Evolutionary conservation across 2,329 filamentous ascomycete genomes (phyloP).

Genomic region (Pseudomassariella vexata): DNA sequence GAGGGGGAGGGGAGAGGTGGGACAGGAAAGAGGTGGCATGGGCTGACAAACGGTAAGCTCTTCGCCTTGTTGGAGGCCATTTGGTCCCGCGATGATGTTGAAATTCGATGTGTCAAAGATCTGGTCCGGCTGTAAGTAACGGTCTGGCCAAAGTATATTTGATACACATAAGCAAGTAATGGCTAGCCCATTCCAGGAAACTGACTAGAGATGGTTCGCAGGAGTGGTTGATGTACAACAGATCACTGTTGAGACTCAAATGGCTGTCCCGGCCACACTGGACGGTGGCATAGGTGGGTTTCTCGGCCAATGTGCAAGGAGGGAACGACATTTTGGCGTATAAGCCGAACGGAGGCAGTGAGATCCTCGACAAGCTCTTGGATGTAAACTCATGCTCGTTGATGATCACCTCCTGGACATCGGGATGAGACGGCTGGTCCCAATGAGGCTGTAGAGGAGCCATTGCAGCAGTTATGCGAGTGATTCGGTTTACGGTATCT

Average conservation of each 20-base stretch:
- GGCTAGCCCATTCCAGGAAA: slow-evolving; percentile 14
- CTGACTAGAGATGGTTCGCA: slow-evolving; percentile 60
- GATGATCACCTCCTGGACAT: slow-evolving; percentile 51
- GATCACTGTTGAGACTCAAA: slow-evolving; percentile 58
- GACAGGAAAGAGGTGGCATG: background rate
- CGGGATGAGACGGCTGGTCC: slow-evolving; percentile 54
- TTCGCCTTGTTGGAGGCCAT: slow-evolving; percentile 48
- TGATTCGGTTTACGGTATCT: slow-evolving; percentile 3
- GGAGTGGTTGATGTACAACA: slow-evolving; percentile 64
- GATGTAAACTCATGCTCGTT: slow-evolving; percentile 50
- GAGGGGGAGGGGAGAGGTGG: too few species aligned
- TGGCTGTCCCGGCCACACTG: slow-evolving; percentile 52
- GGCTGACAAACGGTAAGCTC: slow-evolving; percentile 46
- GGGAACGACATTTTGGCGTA: slow-evolving; percentile 64
- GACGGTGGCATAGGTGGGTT: slow-evolving; percentile 59
- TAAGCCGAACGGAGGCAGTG: slow-evolving; percentile 55
- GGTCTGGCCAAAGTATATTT: too few species aligned
- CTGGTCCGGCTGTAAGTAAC: slow-evolving; percentile 33
- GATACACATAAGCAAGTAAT: too few species aligned
- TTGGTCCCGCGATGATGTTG: slow-evolving; percentile 52
- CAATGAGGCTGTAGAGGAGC: slow-evolving; percentile 54
- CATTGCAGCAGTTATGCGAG: slow-evolving; percentile 38
- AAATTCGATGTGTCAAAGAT: slow-evolving; percentile 55
- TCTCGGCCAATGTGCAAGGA: slow-evolving; percentile 48
- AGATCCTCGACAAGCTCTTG: slow-evolving; percentile 51